Evolutionary conservation across 192 early-diverging fungal species (phyloP).

Genomic region (Entomortierella beljakovae): DNA sequence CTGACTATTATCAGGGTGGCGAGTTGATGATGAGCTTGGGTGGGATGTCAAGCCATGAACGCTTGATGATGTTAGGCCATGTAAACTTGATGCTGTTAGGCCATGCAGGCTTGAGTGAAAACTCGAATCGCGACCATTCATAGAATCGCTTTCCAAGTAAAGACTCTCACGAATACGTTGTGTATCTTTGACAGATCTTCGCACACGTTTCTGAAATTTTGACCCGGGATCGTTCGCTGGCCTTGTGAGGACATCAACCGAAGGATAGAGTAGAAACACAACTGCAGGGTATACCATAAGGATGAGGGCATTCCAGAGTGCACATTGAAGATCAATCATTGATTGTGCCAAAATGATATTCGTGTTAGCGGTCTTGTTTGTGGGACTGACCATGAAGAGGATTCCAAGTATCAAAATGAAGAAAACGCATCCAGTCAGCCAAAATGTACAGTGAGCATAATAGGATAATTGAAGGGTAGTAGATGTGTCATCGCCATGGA

Average conservation of each 20-base stretch:
- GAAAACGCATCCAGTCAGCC: constrained; percentile 42
- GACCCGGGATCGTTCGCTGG: constrained; percentile 30
- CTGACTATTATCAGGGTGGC: background rate
- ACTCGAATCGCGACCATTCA: constrained; percentile 6
- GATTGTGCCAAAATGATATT: constrained; percentile 21
- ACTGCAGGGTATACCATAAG: constrained; percentile 41
- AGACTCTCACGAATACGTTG: constrained; percentile 39
- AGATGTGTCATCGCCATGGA: constrained; percentile 37
- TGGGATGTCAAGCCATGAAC: constrained; percentile 27
- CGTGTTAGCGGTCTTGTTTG: background rate
- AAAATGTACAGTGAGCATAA: constrained; percentile 41
- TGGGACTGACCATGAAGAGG: constrained; percentile 12
- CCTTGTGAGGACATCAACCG: constrained; percentile 39
- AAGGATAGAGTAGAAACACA: constrained; percentile 50
- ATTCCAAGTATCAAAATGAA: constrained; percentile 26
- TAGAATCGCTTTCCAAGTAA: constrained; percentile 25
- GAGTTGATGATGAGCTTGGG: background rate
- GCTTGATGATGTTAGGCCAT: constrained; percentile 41
- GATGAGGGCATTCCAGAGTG: constrained; percentile 36
- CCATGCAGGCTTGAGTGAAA: constrained; percentile 35
- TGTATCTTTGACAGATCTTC: constrained; percentile 31
- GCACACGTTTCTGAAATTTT: constrained; percentile 39
- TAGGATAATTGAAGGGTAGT: constrained; percentile 38
- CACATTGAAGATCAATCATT: constrained; percentile 28
- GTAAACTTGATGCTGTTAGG: constrained; percentile 34